A percentile compares a stretch with the other conserved stretches of the same genome.
These are phyloP conservation scores for Physcomitrium patens DNA, from an alignment of 225 moss, liverwort and hornwort genomes.

Conservation along the genomic window DNA sequence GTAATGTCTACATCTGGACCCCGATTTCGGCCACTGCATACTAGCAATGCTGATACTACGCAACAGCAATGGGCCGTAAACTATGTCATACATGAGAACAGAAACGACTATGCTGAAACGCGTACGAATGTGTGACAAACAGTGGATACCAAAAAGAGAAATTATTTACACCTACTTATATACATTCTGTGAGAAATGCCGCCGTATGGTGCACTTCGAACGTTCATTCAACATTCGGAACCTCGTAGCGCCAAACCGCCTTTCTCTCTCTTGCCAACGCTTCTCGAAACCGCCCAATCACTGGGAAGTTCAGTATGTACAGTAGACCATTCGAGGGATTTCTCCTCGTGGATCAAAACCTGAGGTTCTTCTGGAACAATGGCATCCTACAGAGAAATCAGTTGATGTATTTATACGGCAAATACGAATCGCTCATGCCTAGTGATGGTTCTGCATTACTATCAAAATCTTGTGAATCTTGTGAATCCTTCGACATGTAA, in stretches of 20 bases:
- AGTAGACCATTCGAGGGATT: conserved; percentile 32
- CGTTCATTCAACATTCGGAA: conserved; percentile 21
- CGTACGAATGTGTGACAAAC: conserved; percentile 5
- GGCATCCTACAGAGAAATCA: conserved; percentile 20
- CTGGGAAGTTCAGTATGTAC: conserved; percentile 40
- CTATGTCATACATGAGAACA: not conserved
- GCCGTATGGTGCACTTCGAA: conserved; percentile 26
- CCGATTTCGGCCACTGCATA: no score
- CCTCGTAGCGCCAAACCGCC: conserved; percentile 25
- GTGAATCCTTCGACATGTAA: conserved; percentile 21
- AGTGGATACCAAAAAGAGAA: conserved; percentile 8
- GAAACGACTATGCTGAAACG: not conserved
- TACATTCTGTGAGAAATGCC: conserved; percentile 30
- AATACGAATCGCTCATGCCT: conserved; percentile 28
- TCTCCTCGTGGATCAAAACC: conserved; percentile 27
- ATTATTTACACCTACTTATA: conserved; percentile 34
- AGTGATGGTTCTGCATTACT: conserved; percentile 42
- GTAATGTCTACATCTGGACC: no score
- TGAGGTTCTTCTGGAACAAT: conserved; percentile 2
- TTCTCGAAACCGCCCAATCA: conserved; percentile 40
- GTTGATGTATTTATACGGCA: conserved; percentile 38
- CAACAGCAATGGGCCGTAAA: no score
- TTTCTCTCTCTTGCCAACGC: conserved; percentile 18
- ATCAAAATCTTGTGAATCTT: conserved; percentile 34
- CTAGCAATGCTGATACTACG: no score